Evolutionary conservation across 2,329 filamentous ascomycete genomes (phyloP).

Genomic region (Botrytis elliptica): DNA sequence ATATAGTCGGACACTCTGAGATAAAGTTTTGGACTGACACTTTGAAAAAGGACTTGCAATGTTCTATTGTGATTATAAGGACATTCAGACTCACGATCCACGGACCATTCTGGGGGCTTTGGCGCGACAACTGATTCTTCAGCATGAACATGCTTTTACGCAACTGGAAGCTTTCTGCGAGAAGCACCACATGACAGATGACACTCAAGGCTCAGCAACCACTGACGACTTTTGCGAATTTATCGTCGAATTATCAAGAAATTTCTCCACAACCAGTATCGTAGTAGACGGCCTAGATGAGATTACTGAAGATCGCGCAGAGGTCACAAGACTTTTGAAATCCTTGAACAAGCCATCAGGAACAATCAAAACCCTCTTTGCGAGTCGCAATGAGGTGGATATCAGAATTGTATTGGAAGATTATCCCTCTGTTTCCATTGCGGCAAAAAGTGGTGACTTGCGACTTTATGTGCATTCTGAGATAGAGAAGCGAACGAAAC

Average conservation of each 20-base stretch:
- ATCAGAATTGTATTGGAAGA: slow-evolving; percentile 13
- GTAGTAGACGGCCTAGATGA: slow-evolving; percentile 39
- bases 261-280: slow-evolving; percentile 28
- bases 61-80: slow-evolving; percentile 22
- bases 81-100: slow-evolving; percentile 11
- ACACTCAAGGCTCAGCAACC: background rate
- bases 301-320: slow-evolving; percentile 23
- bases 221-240: slow-evolving; percentile 18
- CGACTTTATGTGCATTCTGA: slow-evolving; percentile 27
- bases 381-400: slow-evolving; percentile 25
- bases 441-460: slow-evolving; percentile 25
- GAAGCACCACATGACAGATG: background rate
- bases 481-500: slow-evolving; percentile 22
- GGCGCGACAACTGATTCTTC: slow-evolving; percentile 33
- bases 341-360: slow-evolving; percentile 15
- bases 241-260: slow-evolving; percentile 10
- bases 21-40: slow-evolving; percentile 20
- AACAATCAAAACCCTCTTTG: slow-evolving; percentile 26
- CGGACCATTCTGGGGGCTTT: slow-evolving; percentile 30
- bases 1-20: background rate
- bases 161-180: slow-evolving; percentile 23
- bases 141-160: slow-evolving; percentile 30
- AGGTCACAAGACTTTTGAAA: slow-evolving; percentile 20
- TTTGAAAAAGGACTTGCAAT: background rate
- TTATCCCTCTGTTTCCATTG: slow-evolving; percentile 24